Evolutionary conservation across 2,329 filamentous ascomycete genomes (phyloP), one percentile per base, ranked within the genome.

Genomic region (Xylogone sp.): DNA sequence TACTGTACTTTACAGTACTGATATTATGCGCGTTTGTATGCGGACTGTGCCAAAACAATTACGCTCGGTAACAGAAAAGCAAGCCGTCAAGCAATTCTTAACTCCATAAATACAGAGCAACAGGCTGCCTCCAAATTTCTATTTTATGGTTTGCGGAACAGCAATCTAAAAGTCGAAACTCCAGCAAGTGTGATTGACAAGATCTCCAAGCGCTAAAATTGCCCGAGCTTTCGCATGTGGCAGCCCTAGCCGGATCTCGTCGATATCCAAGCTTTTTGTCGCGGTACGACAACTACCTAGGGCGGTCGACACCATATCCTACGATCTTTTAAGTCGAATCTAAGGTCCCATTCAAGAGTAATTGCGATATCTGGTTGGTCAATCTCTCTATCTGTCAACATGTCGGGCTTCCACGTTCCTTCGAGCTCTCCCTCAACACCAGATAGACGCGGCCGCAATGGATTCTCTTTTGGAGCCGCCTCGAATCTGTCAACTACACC

Each of bases 401-500:
- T 64, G 62, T 48, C 50, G 21, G 53, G 55, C 21, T 65, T 57
- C 49, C 56, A 65, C 45, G 55, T 59, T 45, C 62, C 65, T 34
- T 21, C 63, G 62, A 13, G 66, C 62, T 48, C 64, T 45, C 66
- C 66, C 13, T 68, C 67, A 46, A 71, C 68, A 49, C 68, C 68
- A 53, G 62, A 64, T 43, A 61, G 59, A 56, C 61, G 53, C 46
- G 57, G 62, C 21, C 57, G 55, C 45, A 59, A 62, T 59, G 57
- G 56, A 49, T 60, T 59, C 52, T 56, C 51, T 42, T 67, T 66
- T 52, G 62, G n/a, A n/a, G n/a, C 57, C 24, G 55, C 53, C 42
- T 59, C 62, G 42, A 66, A 68, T 42, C 70, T 76, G 43, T 82
- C 81, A 5, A 82, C 78, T 19, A 83, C 81, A 16, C 81, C 81